Percentiles rank a stretch among this genome's conserved stretches.
These are phyloP conservation scores for Chalciporus chontae DNA, from an alignment of 768 basidiomycete species.

Conservation along the genomic window DNA sequence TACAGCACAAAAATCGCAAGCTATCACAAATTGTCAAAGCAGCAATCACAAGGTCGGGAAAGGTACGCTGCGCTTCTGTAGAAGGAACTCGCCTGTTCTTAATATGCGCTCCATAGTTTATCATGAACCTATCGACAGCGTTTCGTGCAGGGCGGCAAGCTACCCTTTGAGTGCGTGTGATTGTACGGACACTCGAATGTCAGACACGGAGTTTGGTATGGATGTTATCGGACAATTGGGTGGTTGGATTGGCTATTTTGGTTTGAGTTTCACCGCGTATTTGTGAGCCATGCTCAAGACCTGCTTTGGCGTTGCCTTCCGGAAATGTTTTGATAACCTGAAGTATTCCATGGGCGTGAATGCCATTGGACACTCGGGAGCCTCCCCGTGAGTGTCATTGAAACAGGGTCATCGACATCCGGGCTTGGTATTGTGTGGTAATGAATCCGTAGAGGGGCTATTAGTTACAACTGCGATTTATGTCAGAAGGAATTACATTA, in stretches of 20 bases:
- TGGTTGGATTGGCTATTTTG: constrained; percentile 10
- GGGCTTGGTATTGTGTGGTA: constrained; percentile 14
- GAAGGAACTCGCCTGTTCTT: constrained; percentile 17
- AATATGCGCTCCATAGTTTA: constrained; percentile 19
- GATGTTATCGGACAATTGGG: constrained; percentile 6
- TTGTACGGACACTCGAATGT: background rate
- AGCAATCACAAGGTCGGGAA: constrained; percentile 20
- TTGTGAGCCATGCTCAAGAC: constrained; percentile 14
- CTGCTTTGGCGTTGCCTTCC: constrained; percentile 7
- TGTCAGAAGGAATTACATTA: constrained; percentile 30
- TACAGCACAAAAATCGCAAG: constrained; percentile 9
- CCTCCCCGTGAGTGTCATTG: background rate
- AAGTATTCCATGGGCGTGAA: constrained; percentile 4
- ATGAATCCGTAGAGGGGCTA: constrained; percentile 15
- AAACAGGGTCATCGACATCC: background rate
- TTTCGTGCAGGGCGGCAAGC: background rate
- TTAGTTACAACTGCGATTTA: constrained; percentile 26
- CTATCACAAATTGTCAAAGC: constrained; percentile 18
- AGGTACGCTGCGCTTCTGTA: constrained; percentile 18
- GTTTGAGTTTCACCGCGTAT: constrained; percentile 20
- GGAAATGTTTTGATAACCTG: constrained; percentile 9
- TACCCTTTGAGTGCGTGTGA: background rate
- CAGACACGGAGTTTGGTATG: background rate
- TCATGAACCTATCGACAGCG: constrained; percentile 10
- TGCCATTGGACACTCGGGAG: constrained; percentile 1